Percentiles rank a stretch among this genome's conserved stretches.
These are phyloP conservation scores for Saturnispora saitoi DNA, from an alignment of 805 yeast species.

Conservation along the genomic window DNA sequence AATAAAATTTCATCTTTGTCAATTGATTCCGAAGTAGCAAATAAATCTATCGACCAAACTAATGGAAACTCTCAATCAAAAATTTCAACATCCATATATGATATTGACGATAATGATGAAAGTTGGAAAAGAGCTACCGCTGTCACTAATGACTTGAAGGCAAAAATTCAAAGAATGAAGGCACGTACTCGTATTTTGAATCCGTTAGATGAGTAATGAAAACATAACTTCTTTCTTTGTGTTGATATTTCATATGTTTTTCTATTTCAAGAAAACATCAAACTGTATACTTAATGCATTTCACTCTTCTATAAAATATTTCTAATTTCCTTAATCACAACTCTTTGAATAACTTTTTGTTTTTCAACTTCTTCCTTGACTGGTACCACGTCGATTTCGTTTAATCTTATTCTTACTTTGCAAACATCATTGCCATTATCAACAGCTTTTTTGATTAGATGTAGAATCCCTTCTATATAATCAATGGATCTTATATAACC, in stretches of 20 bases:
- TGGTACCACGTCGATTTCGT: conserved; percentile 5
- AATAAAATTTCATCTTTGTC: conserved; percentile 29
- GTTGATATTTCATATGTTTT: neutral
- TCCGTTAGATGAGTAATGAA: neutral
- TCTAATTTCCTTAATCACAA: neutral
- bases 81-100: conserved; percentile 21
- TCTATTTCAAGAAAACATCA: neutral
- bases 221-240: neutral
- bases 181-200: conserved; percentile 36
- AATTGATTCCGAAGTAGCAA: conserved; percentile 17
- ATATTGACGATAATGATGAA: conserved; percentile 44
- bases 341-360: neutral
- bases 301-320: neutral
- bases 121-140: conserved; percentile 89
- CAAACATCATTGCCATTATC: conserved; percentile 3
- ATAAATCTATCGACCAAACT: neutral
- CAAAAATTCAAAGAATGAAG: conserved; percentile 84
- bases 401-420: conserved; percentile 4
- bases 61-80: neutral
- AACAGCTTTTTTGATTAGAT: conserved; percentile 1
- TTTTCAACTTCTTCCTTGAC: neutral
- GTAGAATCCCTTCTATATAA: conserved; percentile 8
- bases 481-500: conserved; percentile 5
- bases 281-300: neutral
- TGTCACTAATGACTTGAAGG: conserved; percentile 77